phyloP scores from a whole-genome alignment of 2,329 filamentous ascomycete genomes.

The Metarhizium guizhouense region DNA sequence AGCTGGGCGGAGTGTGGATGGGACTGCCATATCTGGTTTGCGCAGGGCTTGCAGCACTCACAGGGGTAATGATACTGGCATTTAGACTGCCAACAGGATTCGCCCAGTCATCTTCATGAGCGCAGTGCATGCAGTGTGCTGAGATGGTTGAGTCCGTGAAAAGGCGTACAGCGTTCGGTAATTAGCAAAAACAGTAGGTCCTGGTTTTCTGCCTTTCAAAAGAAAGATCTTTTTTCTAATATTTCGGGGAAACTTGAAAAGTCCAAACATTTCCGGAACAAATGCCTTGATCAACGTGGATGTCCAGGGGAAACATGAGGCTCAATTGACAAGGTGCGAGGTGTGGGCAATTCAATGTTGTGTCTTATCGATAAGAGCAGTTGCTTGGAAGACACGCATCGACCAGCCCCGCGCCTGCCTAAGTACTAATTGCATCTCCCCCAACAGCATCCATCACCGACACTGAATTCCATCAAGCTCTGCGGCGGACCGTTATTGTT shows the following conservation, averaged over 20 bases:
- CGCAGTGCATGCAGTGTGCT: neutral
- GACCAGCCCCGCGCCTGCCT: neutral
- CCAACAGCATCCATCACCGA: neutral
- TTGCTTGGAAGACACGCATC: neutral
- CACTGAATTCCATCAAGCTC: neutral
- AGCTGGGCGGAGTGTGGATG: constrained; percentile 36
- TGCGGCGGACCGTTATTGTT: neutral
- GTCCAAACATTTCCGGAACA: no score
- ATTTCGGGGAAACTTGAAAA: no score
- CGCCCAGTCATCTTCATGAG: constrained; percentile 7
- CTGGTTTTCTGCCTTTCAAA: no score
- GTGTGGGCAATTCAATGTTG: neutral
- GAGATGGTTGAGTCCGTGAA: neutral
- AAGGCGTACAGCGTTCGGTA: neutral
- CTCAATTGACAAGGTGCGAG: neutral
- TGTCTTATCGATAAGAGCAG: neutral
- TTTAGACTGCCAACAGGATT: constrained; percentile 17
- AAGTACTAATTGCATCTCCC: neutral
- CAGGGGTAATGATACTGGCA: constrained; percentile 20
- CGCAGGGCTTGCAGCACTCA: constrained; percentile 20
- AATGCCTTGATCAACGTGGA: neutral
- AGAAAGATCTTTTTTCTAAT: neutral
- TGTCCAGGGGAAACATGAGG: neutral
- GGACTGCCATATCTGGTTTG: constrained; percentile 40
- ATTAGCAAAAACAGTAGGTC: no score